phyloP scores from a whole-genome alignment of 176 grass and related monocot genomes.

The Musa troglodytarum region DNA sequence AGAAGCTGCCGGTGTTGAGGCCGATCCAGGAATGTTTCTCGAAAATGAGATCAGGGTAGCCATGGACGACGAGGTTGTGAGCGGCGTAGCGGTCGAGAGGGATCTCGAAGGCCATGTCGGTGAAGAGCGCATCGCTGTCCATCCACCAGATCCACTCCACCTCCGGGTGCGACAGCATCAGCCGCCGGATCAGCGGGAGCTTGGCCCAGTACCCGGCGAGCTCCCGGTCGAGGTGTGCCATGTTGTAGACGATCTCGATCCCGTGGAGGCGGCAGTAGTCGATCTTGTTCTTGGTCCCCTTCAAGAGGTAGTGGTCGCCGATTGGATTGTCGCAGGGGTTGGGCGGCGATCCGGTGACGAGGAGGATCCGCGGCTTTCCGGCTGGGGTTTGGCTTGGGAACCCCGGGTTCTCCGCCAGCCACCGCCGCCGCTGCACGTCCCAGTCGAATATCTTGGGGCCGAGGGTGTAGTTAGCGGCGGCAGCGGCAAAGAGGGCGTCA shows the following conservation, averaged over 20 bases:
- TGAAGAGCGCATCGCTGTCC: conserved; percentile 85
- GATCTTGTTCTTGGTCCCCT: conserved; percentile 83
- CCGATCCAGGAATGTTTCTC: conserved; percentile 70
- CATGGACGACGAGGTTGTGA: conserved; percentile 81
- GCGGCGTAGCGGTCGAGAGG: conserved; percentile 49
- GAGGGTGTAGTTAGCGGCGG: conserved; percentile 44
- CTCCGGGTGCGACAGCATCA: conserved; percentile 84
- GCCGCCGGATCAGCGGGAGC: conserved; percentile 79
- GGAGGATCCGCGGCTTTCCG: conserved; percentile 56
- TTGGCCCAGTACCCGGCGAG: conserved; percentile 87
- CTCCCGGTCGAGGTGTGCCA: conserved; percentile 74
- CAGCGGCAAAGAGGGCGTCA: conserved; percentile 11
- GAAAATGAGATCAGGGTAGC: conserved; percentile 54
- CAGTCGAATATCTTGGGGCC: conserved; percentile 56
- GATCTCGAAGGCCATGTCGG: conserved; percentile 77
- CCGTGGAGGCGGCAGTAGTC: conserved; percentile 87
- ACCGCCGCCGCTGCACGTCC: conserved; percentile 53
- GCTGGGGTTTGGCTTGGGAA: conserved; percentile 20
- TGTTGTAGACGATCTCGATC: conserved; percentile 84
- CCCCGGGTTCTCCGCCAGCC: conserved; percentile 51
- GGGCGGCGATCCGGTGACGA: conserved; percentile 69
- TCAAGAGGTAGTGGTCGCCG: conserved; percentile 71
- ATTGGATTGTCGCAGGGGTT: conserved; percentile 51
- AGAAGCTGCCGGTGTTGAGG: conserved; percentile 79
- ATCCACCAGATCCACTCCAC: conserved; percentile 91